A percentile compares a stretch with the other conserved stretches of the same genome.
Evolutionary conservation across 1,284 basidiomycete species (phyloP).

Genomic region (Tilletia indica): DNA sequence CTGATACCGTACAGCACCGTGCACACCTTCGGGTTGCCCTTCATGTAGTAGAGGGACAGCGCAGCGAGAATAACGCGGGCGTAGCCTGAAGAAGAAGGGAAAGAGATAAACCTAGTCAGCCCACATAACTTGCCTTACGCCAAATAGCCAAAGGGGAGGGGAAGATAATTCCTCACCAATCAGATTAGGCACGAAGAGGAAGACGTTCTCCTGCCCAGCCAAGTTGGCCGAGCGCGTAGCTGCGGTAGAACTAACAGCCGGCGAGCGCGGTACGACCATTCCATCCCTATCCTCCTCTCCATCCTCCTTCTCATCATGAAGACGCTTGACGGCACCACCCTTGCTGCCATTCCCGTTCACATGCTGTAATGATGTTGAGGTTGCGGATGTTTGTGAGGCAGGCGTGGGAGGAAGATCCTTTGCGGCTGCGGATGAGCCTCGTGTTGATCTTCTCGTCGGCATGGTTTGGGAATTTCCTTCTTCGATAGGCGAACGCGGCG

Average conservation of each 20-base stretch:
- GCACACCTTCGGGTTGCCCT: constrained; percentile 76
- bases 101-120: neutral
- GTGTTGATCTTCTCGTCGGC: constrained; percentile 15
- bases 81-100: constrained; percentile 67
- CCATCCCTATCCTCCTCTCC: neutral
- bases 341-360: neutral
- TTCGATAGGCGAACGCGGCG: no score
- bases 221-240: neutral
- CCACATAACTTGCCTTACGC: neutral
- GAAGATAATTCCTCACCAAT: constrained; percentile 62
- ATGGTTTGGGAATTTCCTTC: neutral
- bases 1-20: constrained; percentile 86
- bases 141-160: neutral
- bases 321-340: neutral
- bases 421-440: neutral
- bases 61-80: constrained; percentile 86
- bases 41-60: constrained; percentile 85
- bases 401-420: constrained; percentile 10
- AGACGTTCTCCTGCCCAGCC: constrained; percentile 48
- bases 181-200: constrained; percentile 87
- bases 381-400: neutral
- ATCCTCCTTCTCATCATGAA: neutral
- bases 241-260: neutral
- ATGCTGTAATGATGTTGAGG: neutral
- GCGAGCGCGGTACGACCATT: neutral